phyloP scores from a whole-genome alignment of 306 rosid genomes.

The Betula pendula region DNA sequence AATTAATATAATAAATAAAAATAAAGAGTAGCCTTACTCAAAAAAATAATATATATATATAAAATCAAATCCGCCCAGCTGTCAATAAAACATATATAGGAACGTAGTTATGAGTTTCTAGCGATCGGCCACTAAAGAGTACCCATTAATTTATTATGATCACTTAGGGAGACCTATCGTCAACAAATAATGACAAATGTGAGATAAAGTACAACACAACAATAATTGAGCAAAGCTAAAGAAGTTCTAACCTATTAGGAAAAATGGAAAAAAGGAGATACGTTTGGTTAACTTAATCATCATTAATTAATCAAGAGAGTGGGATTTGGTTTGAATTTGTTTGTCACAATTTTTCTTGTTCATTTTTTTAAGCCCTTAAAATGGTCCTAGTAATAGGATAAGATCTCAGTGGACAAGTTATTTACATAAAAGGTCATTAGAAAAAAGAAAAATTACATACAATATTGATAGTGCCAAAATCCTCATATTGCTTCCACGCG shows the following conservation, averaged over 20 bases:
- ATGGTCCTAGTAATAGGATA: constrained; percentile 33
- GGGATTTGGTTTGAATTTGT: constrained; percentile 72
- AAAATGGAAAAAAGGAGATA: constrained; percentile 25
- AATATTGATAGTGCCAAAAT: too few species aligned
- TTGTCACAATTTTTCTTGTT: constrained; percentile 20
- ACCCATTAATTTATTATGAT: not conserved
- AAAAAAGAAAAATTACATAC: too few species aligned
- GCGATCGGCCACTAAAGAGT: not conserved
- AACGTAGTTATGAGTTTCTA: not conserved
- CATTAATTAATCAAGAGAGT: constrained; percentile 34
- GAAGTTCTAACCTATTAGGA: constrained; percentile 16
- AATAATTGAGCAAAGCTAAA: constrained; percentile 5
- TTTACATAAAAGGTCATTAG: not conserved
- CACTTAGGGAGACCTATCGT: constrained; percentile 14
- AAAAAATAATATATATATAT: not conserved
- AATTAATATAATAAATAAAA: too few species aligned
- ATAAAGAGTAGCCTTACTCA: too few species aligned
- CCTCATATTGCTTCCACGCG: too few species aligned
- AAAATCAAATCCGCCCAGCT: not conserved
- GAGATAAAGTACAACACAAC: not conserved
- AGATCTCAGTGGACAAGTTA: constrained; percentile 47
- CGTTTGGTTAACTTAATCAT: constrained; percentile 27
- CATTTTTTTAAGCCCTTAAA: constrained; percentile 14
- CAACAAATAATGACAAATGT: constrained; percentile 14
- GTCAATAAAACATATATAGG: not conserved